Evolutionary conservation across 73 alveolate genomes (phyloP), one percentile per base, ranked within the genome.

Genomic region (Tetrahymena malaccensis): DNA sequence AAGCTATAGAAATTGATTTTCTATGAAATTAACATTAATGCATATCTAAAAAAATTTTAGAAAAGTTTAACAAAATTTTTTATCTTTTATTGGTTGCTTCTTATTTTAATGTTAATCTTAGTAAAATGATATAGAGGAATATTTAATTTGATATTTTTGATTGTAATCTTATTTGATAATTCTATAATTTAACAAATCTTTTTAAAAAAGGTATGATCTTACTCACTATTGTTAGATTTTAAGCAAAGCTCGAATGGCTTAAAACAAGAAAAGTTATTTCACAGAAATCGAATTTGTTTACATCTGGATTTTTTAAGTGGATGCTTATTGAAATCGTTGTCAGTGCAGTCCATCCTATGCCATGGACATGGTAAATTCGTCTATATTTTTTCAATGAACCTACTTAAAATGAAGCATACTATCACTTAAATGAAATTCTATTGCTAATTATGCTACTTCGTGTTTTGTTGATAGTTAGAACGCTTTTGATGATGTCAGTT

Each of bases 291-390:
- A 96, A 93, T 83, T 94, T 96, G 21, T 84, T 94, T 93, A 97
- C 94, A 94, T 85, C 97, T 21, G 97, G 96, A 93, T 84, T 31
- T 89, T 97, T 40, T 55, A 89, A 94, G 84, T 50, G 50, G n/a
- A 19, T 97, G 95, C 19, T 96, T 8, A 40, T 93, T 35, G 99
- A 97, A 93, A 43, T 95, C n/a, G 35, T 97, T 35, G 44, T 97
- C 33, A 85, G 94, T 85, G 93, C 94, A 34, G 84, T 96, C 15
- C 96, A 97, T 21, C 99, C 99, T 19, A 83, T 97, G 94, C 99
- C 99, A 15, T 96, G 93, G 93, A 43, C 96, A 31, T 84, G 96
- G 85, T 94, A 94, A 38, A 37, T 43, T 11, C 95, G 84, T 27
- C 94, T 95, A 35, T 27, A 44, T 38, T 98, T 96, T 85, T 83